Evolutionary conservation across 352 stramenopile genomes (phyloP), one percentile per base, ranked within the genome.

Genomic region (Pythium oligandrum): DNA sequence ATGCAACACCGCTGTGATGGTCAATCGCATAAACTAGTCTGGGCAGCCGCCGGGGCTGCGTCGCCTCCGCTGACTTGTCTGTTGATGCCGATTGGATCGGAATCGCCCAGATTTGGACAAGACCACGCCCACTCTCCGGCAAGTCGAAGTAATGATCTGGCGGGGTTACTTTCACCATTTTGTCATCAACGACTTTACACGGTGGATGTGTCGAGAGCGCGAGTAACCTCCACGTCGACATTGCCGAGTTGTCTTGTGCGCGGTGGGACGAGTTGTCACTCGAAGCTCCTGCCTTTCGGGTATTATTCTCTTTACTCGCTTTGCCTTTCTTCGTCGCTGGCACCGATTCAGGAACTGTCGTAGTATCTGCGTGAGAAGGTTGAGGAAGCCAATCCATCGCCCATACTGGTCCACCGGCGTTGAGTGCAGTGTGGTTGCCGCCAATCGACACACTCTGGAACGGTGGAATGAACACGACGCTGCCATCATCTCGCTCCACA

Each of bases 21-120:
- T 86, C 80, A 37, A 95, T 90, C 26, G 68, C 81, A 44, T 82
- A 90, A 51, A 93, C 77, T 6, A 90, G 61, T 17, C 68, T 57
- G 8, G 82, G 81, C 31, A 77, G 71, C 33, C 42, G 38, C 42
- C 4, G 9, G 3, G 36, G 7, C n/a, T 55, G 10, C 6, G 26
- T 45, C 49, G 34, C 42, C 0, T 31, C 48, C 36, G 45, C 32
- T n/a, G 8, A 8, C 5, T 8, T 7, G 45, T 34, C 17, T 35
- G 32, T 48, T 44, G 50, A 33, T 38, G 36, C 12, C 44, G 6
- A 53, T 65, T 5, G 37, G 43, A 83, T 69, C 4, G 81, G 81
- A 7, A 93, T 56, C 2, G 78, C 79, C 82, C 82, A 93, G 51
- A 93, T 87, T 64, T 93, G 82, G 17, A 93, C 70, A 36, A 93